Evolutionary conservation across 108 stramenopile species (phyloP).

Genomic region (Cyclotella atomus): DNA sequence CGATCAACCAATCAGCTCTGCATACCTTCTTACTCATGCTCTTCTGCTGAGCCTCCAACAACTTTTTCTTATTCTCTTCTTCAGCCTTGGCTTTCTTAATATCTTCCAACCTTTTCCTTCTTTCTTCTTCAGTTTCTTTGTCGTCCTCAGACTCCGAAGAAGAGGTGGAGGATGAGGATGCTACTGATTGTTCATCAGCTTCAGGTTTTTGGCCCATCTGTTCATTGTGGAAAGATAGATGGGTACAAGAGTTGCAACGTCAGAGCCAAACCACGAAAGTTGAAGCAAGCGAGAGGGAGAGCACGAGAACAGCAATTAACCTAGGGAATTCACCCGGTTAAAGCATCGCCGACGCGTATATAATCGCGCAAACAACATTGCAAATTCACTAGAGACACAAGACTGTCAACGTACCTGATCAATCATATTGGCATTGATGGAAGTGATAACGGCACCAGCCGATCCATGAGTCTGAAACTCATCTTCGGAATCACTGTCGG

Average conservation of each 20-base stretch:
- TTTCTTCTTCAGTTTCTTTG: constrained; percentile 28
- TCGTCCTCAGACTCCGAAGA: constrained; percentile 29
- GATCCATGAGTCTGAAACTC: constrained; percentile 51
- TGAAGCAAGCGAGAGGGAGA: too few species aligned
- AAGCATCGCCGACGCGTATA: too few species aligned
- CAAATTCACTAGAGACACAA: too few species aligned
- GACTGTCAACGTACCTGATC: constrained; percentile 43
- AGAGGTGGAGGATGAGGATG: constrained; percentile 27
- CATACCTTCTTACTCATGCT: constrained; percentile 43
- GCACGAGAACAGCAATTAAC: too few species aligned
- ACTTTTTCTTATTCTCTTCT: constrained; percentile 38
- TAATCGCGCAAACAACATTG: too few species aligned
- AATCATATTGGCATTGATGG: constrained; percentile 16
- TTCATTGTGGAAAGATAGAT: too few species aligned
- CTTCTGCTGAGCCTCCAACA: constrained; percentile 17
- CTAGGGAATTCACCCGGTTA: too few species aligned
- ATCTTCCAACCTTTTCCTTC: constrained; percentile 16
- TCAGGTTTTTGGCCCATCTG: constrained; percentile 21
- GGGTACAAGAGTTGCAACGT: too few species aligned
- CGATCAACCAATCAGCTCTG: background rate
- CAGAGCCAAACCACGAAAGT: too few species aligned
- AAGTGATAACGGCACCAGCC: constrained; percentile 3
- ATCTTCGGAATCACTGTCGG: constrained; percentile 53
- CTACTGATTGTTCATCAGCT: constrained; percentile 14
- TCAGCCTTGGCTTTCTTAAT: constrained; percentile 32